Base-by-base conservation (phyloP, 164 flowering plant genomes). In the grape (Vitis vinifera) region DNA sequence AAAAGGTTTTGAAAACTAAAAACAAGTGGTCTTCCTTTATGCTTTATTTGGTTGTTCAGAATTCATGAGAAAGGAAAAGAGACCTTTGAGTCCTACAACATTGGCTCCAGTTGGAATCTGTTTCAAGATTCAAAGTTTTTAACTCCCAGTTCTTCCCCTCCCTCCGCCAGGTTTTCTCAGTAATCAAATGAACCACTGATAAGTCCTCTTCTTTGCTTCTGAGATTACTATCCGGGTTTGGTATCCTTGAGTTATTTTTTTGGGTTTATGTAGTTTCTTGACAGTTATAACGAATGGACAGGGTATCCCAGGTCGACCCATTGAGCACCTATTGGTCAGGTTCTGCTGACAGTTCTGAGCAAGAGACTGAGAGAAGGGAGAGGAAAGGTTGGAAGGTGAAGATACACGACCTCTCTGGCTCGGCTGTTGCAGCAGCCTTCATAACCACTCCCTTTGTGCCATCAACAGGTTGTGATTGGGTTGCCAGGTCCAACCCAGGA, bases 381-480 rank as follows among this genome's bases (percentile, higher is more conserved):
- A 82, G 98, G 48, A 93, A 91, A 68, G 93, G 98, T 11, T 93
- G 98, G 98, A 91, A 85, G 82, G 91, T 93, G 80, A 88, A 85
- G 81, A 89, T 93, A 55, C 94, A 93, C 65, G 97, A 93, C 73
- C 91, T 93, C 71, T 93, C 95, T 51, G 98, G 98, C 69, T 88
- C 97, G 10, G 93, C 95, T 30, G 92, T 93, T 59, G 98, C 98
- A 6, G 97, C 95, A 66, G 95, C 98, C 69, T 93, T 90, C 86
- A 91, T 93, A 80, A 86, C 95, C 37, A 93, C 97, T 63, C 98
- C 98, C 7, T 93, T 93, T 78, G 98, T 93, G 71, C 95, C 97
- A 58, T 88, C 98, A 57, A 73, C 88, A 15, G 97, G 98, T 59
- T 86, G 92, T 75, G 97, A 93, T 74, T 89, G 91, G 84, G 98